Evolutionary conservation across 345 rosid species (phyloP).

Genomic region (Brassica cretica): DNA sequence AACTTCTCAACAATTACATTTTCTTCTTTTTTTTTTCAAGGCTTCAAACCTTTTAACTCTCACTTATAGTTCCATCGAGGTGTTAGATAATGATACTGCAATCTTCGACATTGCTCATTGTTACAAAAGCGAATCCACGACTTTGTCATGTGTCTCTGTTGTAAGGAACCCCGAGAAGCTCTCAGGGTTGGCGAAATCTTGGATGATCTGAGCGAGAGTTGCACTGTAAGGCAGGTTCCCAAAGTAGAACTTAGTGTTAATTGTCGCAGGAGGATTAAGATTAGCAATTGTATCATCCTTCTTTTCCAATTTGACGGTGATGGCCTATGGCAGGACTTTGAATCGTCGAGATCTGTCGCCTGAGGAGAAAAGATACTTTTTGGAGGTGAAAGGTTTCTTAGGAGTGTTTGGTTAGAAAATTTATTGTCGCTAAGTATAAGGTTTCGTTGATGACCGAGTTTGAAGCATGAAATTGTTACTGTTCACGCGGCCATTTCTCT

Average conservation of each 20-base stretch:
- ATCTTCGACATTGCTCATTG: slow-evolving; percentile 83
- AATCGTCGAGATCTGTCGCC: not conserved
- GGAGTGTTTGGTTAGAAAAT: slow-evolving; percentile 13
- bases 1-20: not conserved
- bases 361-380: slow-evolving; percentile 26
- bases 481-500: slow-evolving; percentile 32
- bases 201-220: slow-evolving; percentile 82
- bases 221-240: slow-evolving; percentile 94
- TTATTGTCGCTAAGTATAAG: not conserved
- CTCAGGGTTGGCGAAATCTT: slow-evolving; percentile 79
- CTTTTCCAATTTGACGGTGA: slow-evolving; percentile 26
- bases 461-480: slow-evolving; percentile 20
- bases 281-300: slow-evolving; percentile 23
- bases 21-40: not conserved
- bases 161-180: slow-evolving; percentile 85
- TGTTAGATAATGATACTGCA: slow-evolving; percentile 66
- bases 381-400: slow-evolving; percentile 1
- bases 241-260: slow-evolving; percentile 77
- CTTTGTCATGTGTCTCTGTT: slow-evolving; percentile 77
- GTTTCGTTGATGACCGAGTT: slow-evolving; percentile 29
- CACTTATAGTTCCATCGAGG: slow-evolving; percentile 84
- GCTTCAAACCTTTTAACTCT: not conserved
- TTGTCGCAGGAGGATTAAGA: slow-evolving; percentile 18
- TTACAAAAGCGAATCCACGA: slow-evolving; percentile 89
- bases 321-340: slow-evolving; percentile 19